Evolutionary conservation across 768 basidiomycete genomes (phyloP), one percentile per base, ranked within the genome.

Genomic region (Phaeotremella fagi): DNA sequence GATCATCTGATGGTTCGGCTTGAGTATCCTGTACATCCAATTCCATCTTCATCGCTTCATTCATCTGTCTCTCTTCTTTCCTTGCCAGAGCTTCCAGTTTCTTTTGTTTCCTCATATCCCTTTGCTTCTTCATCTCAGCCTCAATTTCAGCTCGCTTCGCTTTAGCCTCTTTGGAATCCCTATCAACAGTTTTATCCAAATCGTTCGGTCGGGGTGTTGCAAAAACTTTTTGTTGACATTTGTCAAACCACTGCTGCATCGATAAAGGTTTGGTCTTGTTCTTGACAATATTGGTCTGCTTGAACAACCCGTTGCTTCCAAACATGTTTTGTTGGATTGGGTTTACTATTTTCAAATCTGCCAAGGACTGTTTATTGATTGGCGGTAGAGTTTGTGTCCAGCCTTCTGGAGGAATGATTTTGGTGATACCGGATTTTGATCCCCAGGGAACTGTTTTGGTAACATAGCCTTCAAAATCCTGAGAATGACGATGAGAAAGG

Each of bases 271-370:
- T 56, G 41, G 62, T 70, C 50, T 64, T 64, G 42, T 68, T 64
- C 75, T 88, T 90, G 77, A 90, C 90, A 66, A 95, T 80, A 69
- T 95, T 98, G 75, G 89, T 83, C 62, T 89, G 85, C 20, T 88
- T 83, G 72, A 90, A 98, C 4, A 92, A 79, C 1, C 94, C 94
- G 4, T 82, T 83, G 50, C 82, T 48, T 7, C 94, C 94, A 35
- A 85, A 76, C 85, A 97, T 90, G 70, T 85, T 83, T 72, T 98
- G 94, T 70, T 91, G 90, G 63, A 98, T 98, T 1, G 95, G 91
- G 15, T 82, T 82, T 75, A 83, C 84, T 55, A 99, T 86, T 72
- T 85, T 86, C 55, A 97, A 82, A 4, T 79, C 64, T 11, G 79
- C 78, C 20, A 99, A 80, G 55, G 88, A 52, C 4, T 52, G 84